Base-by-base conservation (phyloP, 352 stramenopile genomes). In the Pythium biforme region DNA sequence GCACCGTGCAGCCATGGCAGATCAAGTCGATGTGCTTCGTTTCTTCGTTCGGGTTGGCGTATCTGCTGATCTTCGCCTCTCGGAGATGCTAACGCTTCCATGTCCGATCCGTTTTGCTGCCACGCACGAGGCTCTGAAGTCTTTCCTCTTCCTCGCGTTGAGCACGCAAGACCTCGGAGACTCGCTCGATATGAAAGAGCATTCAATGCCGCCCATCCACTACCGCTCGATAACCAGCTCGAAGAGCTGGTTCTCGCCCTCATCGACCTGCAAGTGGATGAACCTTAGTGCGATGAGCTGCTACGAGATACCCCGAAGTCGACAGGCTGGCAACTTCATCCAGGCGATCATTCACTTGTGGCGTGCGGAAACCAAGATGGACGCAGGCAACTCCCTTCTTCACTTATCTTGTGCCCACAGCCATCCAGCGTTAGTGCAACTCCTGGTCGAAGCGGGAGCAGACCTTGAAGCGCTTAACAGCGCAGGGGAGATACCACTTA, bases 281-380 rank as follows among this genome's bases (percentile, higher is more conserved):
- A 86, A 85, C 26, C 41, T 89, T 31, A 68, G 70, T 45, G 66
- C 72, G 0, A 83, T 89, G 43, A 79, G 77, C 25, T 88, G 80
- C 48, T 79, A 79, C 56, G 70, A 68, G 27, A 17, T 80, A 0
- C 62, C 70, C 4, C 70, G 59, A 50, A 47, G 47, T 12, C 68
- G 77, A 3, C 80, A 64, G 6, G 69, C 66, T 27, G 59, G 53
- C 17, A 71, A 77, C 23, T 41, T 81, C 14, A 80, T 89, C 22
- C 70, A 82, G 43, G 86, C 86, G 53, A 62, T 85, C 26, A 62
- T 86, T n/a, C 67, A 73, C 20, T 77, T 84, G 27, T 77, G 66
- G 25, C 39, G 74, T 0, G 15, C 40, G 11, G 71, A 83, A 40
- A 37, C 37, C 31, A 61, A 64, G 40, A 47, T 62, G 0, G 59